A percentile compares a stretch with the other conserved stretches of the same genome.
phyloP scores from a whole-genome alignment of 208 protist species.

The Naegleria fowleri region DNA sequence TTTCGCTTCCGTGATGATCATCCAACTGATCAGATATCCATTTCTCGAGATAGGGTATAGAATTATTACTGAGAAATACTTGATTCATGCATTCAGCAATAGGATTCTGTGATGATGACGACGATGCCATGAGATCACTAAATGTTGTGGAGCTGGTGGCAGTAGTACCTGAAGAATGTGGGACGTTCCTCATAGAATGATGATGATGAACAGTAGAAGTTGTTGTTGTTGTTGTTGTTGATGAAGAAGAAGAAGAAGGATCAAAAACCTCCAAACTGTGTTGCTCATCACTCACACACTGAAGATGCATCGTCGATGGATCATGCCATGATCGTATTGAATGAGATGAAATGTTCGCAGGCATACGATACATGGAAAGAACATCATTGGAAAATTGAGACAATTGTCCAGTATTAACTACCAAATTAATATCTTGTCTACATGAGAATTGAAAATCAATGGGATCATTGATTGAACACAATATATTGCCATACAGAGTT shows the following conservation, averaged over 20 bases:
- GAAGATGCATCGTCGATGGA: no score
- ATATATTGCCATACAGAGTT: background rate
- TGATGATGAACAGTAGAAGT: no score
- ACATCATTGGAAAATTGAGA: background rate
- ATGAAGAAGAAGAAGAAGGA: no score
- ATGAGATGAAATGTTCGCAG: no score
- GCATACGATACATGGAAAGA: background rate
- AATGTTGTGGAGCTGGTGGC: no score
- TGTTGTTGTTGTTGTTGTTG: no score
- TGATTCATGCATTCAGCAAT: background rate
- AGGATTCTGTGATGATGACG: no score
- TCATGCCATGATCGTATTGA: no score
- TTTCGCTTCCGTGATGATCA: background rate
- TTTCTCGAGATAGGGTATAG: background rate
- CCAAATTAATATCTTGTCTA: background rate
- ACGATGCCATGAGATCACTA: no score
- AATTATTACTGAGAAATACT: background rate
- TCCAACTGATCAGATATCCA: background rate
- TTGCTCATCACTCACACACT: no score
- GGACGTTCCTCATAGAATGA: no score
- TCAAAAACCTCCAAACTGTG: no score
- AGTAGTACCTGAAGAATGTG: background rate
- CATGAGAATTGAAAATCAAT: background rate
- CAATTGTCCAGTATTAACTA: background rate
- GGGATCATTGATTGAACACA: background rate